Base-by-base conservation (phyloP, 805 yeast genomes). In the Wickerhamiella bombiphila region DNA sequence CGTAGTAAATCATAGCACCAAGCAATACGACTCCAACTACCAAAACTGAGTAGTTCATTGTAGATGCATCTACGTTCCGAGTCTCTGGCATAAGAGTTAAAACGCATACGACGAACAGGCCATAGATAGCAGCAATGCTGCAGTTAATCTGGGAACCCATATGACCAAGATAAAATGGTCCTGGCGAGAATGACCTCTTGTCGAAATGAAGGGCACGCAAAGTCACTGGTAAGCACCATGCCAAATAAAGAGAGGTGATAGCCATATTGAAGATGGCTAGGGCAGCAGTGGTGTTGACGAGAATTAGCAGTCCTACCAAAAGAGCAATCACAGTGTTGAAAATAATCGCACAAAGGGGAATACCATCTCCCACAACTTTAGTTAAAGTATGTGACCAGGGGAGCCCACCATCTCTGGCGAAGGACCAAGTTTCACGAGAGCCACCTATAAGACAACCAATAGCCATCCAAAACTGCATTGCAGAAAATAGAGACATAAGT, bases 251-350 rank as follows among this genome's bases (percentile, higher is more conserved):
- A 41, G 79, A 76, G 5, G 75, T 69, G 41, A 75, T 69, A 20
- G 69, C 69, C 30, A 76, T 60, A 0, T 78, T 66, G 57, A 76
- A 76, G 31, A 76, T 60, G 13, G 82, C 81, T 40, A 59, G 61
- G 7, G 80, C 69, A 20, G 81, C 80, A 5, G 71, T 63, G 3
- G 66, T 43, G 33, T 72, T 72, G 38, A 73, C 70, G 35, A 76
- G 57, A 42, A 71, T 68, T 44, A 76, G 56, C 39, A 70, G 63
- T 7, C 81, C 81, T 19, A 76, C 48, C n/a, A 67, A 37, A n/a
- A 70, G 69, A n/a, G 76, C 66, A 49, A 73, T 70, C 37, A 76
- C 77, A 21, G 78, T 78, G 36, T 74, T 76, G 1, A 78, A 71
- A 56, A 74, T 72, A 41, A 72, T 71, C 32, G 80, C 80, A 48